Conservation (phyloP, 257 asterid genomes). For the Galeopsis tetrahit region DNA sequence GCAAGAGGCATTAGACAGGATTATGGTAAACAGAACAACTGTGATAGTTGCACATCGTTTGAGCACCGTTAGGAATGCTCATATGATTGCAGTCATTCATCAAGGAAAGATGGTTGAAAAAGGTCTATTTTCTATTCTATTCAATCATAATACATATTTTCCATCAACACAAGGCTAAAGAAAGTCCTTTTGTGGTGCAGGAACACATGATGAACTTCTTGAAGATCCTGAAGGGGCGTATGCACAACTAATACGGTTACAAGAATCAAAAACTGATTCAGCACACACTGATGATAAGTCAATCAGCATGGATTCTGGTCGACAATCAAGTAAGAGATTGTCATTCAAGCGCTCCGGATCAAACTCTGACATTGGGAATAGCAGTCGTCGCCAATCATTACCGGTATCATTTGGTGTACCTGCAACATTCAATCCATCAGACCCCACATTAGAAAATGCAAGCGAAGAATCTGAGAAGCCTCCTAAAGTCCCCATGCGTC, state of each 20-base stretch:
- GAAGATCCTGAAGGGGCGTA: conserved; percentile 65
- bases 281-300: conserved; percentile 46
- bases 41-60: conserved; percentile 73
- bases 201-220: conserved; percentile 56
- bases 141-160: not conserved
- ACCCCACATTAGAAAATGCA: conserved; percentile 29
- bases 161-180: not conserved
- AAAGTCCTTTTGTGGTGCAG: conserved; percentile 31
- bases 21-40: conserved; percentile 71
- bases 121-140: conserved; percentile 39
- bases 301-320: conserved; percentile 48
- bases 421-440: conserved; percentile 33
- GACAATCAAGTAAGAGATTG: conserved; percentile 60
- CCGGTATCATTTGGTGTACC: conserved; percentile 59
- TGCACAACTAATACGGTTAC: conserved; percentile 62
- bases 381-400: conserved; percentile 62
- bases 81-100: conserved; percentile 68
- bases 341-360: conserved; percentile 71
- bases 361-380: conserved; percentile 58
- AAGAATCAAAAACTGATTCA: conserved; percentile 42
- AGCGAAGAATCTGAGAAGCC: conserved; percentile 40
- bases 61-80: conserved; percentile 68
- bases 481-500: conserved; percentile 51
- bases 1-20: conserved; percentile 70
- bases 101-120: conserved; percentile 66